Evolutionary conservation across 1,139 yeast species (phyloP), one percentile per base, ranked within the genome.

Genomic region (Yamadazyma conglobata): DNA sequence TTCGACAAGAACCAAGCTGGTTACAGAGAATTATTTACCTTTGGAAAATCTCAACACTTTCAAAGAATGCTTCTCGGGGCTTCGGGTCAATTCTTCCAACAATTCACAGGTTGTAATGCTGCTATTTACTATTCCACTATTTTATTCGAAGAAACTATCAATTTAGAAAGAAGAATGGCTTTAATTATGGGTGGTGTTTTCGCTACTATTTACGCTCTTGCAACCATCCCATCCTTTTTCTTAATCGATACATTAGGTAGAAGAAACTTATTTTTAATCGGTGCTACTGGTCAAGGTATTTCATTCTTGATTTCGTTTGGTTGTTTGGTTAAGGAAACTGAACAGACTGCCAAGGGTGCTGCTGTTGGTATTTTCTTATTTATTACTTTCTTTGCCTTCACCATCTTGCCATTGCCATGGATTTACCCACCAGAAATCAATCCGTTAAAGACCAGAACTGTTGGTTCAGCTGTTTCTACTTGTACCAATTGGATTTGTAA

Each of bases 81-180:
- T 7, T 77, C 85, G 5, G 67, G 84, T 23, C 62, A 57, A 44
- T 54, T 58, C 30, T 76, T 73, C 68, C 79, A 74, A 53, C 79
- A 73, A 50, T 66, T 73, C 47, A 71, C 77, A 28, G 79, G 85
- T 48, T 76, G 82, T 63, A 79, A 79, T 47, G 81, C 83, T 41
- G 79, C 80, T 38, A 78, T 77, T 47, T 79, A 78, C 58, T 78
- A 78, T 48, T 74, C 83, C 11, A 76, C 85, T 19, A 78, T 77
- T 30, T 63, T 79, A 46, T 77, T 77, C 47, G 71, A 77, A 52
- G 77, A 75, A 50, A 60, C 70, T 28, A 68, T 71, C 51, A 67
- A 67, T 40, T 56, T 65, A 46, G 64, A 59, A 27, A 68, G 73
- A 54, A 64, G 75, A 49, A 55, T 76, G 44, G 67, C 76, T 46